Conservation (phyloP, 2,329 filamentous ascomycete genomes). For the Fusarium anguioides region DNA sequence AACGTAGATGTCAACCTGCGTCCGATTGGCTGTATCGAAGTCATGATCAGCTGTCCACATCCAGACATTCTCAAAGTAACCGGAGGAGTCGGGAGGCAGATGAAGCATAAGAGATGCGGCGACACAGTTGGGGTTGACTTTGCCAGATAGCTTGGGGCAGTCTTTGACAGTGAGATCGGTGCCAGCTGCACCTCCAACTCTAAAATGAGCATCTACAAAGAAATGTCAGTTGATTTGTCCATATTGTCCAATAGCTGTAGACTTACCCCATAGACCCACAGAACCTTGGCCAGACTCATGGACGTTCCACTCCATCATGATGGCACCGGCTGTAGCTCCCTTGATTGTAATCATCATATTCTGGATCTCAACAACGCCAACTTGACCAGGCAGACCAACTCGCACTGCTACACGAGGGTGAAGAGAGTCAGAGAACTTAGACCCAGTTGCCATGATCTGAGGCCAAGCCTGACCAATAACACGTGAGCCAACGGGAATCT, state of each 20-base stretch:
- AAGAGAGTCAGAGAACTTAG: slow-evolving; percentile 60
- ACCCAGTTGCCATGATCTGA: slow-evolving; percentile 62
- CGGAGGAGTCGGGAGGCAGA: slow-evolving; percentile 58
- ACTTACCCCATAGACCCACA: slow-evolving; percentile 62
- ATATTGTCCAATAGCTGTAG: not conserved
- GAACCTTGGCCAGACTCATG: slow-evolving; percentile 51
- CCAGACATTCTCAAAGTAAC: slow-evolving; percentile 66
- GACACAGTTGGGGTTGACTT: slow-evolving; percentile 61
- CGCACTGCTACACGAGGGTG: slow-evolving; percentile 67
- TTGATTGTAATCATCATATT: slow-evolving; percentile 71
- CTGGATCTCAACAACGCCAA: slow-evolving; percentile 69
- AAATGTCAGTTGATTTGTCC: not conserved
- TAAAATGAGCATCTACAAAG: slow-evolving; percentile 57
- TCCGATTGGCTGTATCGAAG: slow-evolving; percentile 37
- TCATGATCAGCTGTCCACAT: slow-evolving; percentile 78
- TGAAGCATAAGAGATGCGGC: slow-evolving; percentile 67
- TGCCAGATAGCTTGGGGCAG: slow-evolving; percentile 37
- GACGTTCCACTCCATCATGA: slow-evolving; percentile 75
- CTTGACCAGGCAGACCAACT: slow-evolving; percentile 66
- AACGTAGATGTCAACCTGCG: slow-evolving; percentile 49
- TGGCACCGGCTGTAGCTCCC: slow-evolving; percentile 68
- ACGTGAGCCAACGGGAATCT: slow-evolving; percentile 56
- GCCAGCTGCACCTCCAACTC: slow-evolving; percentile 53
- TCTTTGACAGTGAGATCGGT: slow-evolving; percentile 26
- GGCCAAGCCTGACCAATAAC: slow-evolving; percentile 61